Evolutionary conservation across 306 rosid genomes (phyloP), one percentile per base, ranked within the genome.

Genomic region (Trifolium dubium): DNA sequence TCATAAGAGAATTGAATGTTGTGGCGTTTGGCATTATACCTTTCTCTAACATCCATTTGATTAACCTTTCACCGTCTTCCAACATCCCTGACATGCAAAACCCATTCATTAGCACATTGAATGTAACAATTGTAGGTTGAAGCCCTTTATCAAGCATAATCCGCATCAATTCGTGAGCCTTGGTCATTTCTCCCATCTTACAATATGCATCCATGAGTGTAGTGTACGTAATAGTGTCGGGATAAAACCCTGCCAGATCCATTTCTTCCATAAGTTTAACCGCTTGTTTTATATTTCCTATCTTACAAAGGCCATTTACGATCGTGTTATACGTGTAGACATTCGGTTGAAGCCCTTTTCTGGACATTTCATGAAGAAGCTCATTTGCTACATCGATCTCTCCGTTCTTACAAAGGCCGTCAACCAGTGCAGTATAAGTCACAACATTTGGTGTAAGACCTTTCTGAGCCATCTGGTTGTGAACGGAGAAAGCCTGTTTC

Each of bases 61-160:
- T 74, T 54, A 92, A 82, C 84, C 70, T 89, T 78, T 87, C 89
- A 77, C 92, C 92, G 77, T 92, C 93, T 81, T 89, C 92, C 77
- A 92, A 74, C 97, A 86, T 87, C 82, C 95, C 97, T 55, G 86
- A 72, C 86, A 82, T 75, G 83, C 97, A 92, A 87, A 90, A 87
- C 18, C 98, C 97, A 79, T 92, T 92, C 89, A 92, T 87, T 76
- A 92, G 78, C 79, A 92, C 98, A 73, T 90, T 92, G 82, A 92
- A 92, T 51, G 98, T 89, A 63, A 92, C 97, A 72, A 89, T 83
- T 53, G 98, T 88, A 59, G 97, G 98, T 69, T 85, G 86, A 71
- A 89, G 86, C 55, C 96, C 90, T 78, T 78, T 85, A 74, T 76
- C 83, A 47, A 89, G 83, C 98, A 90, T 90, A 77, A 74, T 73